Evolutionary conservation across 768 basidiomycete genomes (phyloP).

Genomic region (Pulveroboletus sp.): DNA sequence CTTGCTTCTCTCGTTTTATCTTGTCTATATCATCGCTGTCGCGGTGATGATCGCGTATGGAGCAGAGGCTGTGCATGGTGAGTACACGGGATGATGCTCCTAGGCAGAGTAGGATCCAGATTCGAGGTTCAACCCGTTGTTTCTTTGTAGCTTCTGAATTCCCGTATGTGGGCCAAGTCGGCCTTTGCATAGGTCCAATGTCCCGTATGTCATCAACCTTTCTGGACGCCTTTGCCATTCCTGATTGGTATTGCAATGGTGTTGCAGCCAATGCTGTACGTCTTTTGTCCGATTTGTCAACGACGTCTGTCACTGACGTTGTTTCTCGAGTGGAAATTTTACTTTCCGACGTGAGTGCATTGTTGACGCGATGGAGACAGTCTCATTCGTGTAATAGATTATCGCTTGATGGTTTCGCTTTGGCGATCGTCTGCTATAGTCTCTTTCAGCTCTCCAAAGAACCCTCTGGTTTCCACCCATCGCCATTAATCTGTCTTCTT

Average conservation of each 20-base stretch:
- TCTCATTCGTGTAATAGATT: neutral
- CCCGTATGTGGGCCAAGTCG: neutral
- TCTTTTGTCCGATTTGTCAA: neutral
- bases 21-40: neutral
- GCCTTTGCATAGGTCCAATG: neutral
- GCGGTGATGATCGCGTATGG: neutral
- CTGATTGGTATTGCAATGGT: neutral
- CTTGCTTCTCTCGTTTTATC: neutral
- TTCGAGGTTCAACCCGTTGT: neutral
- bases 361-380: neutral
- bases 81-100: too few relatives aligned
- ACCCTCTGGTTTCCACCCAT: neutral
- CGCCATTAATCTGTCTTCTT: conserved; percentile 13
- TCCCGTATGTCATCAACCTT: neutral
- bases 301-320: neutral
- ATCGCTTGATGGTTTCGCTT: neutral
- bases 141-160: neutral
- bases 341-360: neutral
- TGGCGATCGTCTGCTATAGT: neutral
- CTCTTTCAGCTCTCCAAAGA: neutral
- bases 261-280: neutral
- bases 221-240: neutral
- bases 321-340: neutral
- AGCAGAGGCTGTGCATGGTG: neutral
- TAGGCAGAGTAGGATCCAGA: too few relatives aligned